Conservation (phyloP, 106 monocot genomes). For the Ottelia alismoides region DNA sequence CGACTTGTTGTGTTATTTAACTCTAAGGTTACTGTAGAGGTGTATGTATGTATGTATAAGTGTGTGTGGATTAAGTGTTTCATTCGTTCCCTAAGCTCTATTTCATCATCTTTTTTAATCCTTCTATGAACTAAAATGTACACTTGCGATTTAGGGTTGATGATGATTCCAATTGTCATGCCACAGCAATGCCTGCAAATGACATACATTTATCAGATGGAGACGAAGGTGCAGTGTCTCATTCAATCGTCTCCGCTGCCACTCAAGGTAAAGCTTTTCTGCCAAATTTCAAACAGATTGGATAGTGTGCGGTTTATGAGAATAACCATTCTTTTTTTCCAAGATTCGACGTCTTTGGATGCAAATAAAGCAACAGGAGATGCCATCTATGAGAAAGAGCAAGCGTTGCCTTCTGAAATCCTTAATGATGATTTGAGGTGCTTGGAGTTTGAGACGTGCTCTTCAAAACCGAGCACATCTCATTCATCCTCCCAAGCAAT, state of each 20-base stretch:
- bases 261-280: conserved; percentile 5
- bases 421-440: conserved; percentile 8
- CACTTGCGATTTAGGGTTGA: too few species aligned
- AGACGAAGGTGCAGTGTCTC: too few species aligned
- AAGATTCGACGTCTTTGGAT: conserved; percentile 29
- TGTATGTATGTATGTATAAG: too few species aligned
- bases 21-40: too few species aligned
- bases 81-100: too few species aligned
- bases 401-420: conserved; percentile 10
- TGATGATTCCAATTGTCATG: too few species aligned
- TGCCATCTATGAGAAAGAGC: conserved; percentile 5
- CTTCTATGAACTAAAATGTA: too few species aligned
- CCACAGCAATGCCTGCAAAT: too few species aligned
- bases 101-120: too few species aligned
- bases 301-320: neutral
- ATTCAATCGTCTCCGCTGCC: conserved; percentile 4
- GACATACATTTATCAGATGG: too few species aligned
- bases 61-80: too few species aligned
- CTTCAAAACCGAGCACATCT: conserved; percentile 7
- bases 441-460: conserved; percentile 10
- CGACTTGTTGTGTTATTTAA: too few species aligned
- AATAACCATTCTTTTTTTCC: neutral
- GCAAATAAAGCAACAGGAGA: conserved; percentile 15
- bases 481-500: neutral
- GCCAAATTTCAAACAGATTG: neutral